Evolutionary conservation across 805 yeast genomes (phyloP).

Genomic region (Helenozyma rhizophorensis): DNA sequence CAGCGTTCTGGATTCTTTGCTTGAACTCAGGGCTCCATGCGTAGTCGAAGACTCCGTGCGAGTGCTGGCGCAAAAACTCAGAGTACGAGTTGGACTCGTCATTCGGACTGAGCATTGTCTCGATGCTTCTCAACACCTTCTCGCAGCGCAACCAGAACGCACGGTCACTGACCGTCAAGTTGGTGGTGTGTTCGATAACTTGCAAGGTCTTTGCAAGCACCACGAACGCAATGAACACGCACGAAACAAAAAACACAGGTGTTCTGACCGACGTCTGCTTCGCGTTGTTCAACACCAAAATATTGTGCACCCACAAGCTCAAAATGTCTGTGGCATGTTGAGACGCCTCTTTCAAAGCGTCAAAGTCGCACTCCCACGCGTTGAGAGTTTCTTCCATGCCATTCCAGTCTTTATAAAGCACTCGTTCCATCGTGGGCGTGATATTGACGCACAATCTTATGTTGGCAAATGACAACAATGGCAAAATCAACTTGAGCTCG

Average conservation of each 20-base stretch:
- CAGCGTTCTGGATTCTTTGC: slow-evolving; percentile 7
- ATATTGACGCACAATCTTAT: slow-evolving; percentile 59
- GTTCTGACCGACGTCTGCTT: slow-evolving; percentile 66
- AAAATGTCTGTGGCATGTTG: slow-evolving; percentile 55
- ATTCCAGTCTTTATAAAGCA: slow-evolving; percentile 65
- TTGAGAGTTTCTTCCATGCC: slow-evolving; percentile 55
- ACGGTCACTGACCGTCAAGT: slow-evolving; percentile 46
- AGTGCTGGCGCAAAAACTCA: slow-evolving; percentile 54
- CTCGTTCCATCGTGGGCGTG: slow-evolving; percentile 55
- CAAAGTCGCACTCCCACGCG: slow-evolving; percentile 46
- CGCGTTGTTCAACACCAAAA: slow-evolving; percentile 60
- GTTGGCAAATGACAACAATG: slow-evolving; percentile 62
- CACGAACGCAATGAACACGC: slow-evolving; percentile 59
- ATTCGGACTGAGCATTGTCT: slow-evolving; percentile 49
- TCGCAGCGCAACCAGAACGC: slow-evolving; percentile 63
- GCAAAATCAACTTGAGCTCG: slow-evolving; percentile 60
- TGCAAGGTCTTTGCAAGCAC: slow-evolving; percentile 60
- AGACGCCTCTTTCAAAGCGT: slow-evolving; percentile 61
- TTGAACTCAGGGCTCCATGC: slow-evolving; percentile 10
- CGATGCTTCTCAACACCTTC: slow-evolving; percentile 55
- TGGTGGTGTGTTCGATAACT: slow-evolving; percentile 40
- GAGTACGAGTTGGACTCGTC: slow-evolving; percentile 49
- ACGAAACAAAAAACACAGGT: slow-evolving; percentile 71
- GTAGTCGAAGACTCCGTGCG: slow-evolving; percentile 53
- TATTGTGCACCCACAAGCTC: slow-evolving; percentile 67